Base-by-base conservation (phyloP, 495 filamentous ascomycete genomes). In the Poronia punctata region DNA sequence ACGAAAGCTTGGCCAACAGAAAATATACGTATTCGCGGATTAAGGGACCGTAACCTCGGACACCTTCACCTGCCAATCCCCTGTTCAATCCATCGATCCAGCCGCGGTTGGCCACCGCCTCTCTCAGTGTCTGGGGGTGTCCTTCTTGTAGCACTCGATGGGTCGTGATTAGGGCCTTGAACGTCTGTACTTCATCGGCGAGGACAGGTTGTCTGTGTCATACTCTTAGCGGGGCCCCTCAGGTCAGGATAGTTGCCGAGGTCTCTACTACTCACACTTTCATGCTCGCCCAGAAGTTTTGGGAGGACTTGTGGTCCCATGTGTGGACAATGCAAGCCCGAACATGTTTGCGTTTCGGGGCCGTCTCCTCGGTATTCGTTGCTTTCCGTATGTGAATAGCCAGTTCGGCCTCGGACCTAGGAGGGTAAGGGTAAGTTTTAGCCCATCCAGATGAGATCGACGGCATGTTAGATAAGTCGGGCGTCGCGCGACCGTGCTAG, bases 301-400 rank as follows among this genome's bases (percentile, higher is more conserved):
- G 73, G 28, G 90, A 95, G 47, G 86, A 93, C 69, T 96, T 96
- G 72, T 97, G 88, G 69, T 98, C 92, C 92, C 92, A 98, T 41
- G 92, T 97, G 61, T 98, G 97, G 29, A 98, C 89, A 60, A 98
- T 98, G 59, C 87, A 94, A 56, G 84, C 88, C 44, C 92, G 83
- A 45, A 98, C 92, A 88, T 98, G 92, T 66, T 98, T 98, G 49
- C 89, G 84, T 77, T 97, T 97, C 25, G 90, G 90, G 17, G 90
- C 90, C 4, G 88, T 86, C 68, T 97, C 90, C 59, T 97, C 89
- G 80, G 64, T 84, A 62, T 80, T 95, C 20, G 92, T 98, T 12
- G 92, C 92, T 68, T 98, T 98, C 59, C 83, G 80, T 64, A 98
- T 95, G 63, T 96, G 94, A 65, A 92, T 84, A 57, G 83, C 79